Conservation (phyloP, 352 stramenopile species). For the Pythium chondricola region DNA sequence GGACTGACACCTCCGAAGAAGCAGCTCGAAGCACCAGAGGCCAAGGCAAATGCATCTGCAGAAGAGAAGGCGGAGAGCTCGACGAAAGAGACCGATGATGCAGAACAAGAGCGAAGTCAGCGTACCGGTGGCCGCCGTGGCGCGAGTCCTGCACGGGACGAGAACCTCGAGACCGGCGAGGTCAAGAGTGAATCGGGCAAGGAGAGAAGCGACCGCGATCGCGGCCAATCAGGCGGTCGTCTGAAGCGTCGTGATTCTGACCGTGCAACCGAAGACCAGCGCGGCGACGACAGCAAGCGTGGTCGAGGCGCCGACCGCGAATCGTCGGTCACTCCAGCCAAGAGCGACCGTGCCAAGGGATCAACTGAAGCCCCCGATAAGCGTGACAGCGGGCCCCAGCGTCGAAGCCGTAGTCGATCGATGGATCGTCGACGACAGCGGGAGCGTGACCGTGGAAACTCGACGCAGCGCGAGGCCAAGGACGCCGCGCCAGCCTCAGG, state of each 20-base stretch:
- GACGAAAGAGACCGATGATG: neutral
- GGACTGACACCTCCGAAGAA: slow-evolving; percentile 19
- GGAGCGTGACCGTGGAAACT: slow-evolving; percentile 16
- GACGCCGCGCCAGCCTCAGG: neutral
- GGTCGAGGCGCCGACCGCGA: slow-evolving; percentile 17
- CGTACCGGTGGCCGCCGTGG: slow-evolving; percentile 9
- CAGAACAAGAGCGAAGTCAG: too few relatives aligned
- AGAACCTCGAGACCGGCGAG: slow-evolving; percentile 17
- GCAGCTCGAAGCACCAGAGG: neutral
- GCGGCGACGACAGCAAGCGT: slow-evolving; percentile 7
- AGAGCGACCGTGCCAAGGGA: slow-evolving; percentile 11
- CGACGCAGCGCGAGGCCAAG: slow-evolving; percentile 10
- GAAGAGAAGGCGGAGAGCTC: slow-evolving; percentile 8
- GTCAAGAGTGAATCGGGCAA: slow-evolving; percentile 12
- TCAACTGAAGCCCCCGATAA: slow-evolving; percentile 7
- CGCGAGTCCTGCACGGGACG: slow-evolving; percentile 11
- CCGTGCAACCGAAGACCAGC: neutral
- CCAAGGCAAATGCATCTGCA: slow-evolving; percentile 1
- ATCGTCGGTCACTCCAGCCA: neutral
- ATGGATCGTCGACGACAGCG: slow-evolving; percentile 8
- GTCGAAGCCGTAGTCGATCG: slow-evolving; percentile 21
- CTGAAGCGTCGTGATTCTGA: slow-evolving; percentile 19
- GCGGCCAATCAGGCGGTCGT: neutral
- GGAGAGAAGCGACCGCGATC: slow-evolving; percentile 5
- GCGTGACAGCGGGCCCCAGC: slow-evolving; percentile 11